Conservation (phyloP, 2,329 filamentous ascomycete species). For the Colletotrichum shisoi region DNA sequence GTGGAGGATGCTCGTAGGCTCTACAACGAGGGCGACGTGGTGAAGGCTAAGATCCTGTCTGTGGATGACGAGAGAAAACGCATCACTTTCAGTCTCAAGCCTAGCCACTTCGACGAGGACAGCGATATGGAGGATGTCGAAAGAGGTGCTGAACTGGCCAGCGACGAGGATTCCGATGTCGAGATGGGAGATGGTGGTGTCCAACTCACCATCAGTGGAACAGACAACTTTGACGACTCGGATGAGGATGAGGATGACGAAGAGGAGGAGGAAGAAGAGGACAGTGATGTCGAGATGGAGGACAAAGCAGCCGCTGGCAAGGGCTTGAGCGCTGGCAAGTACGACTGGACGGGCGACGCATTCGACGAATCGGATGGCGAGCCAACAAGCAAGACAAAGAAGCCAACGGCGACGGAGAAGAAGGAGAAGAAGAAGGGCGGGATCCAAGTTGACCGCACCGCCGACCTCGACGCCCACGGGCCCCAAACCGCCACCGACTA, state of each 20-base stretch:
- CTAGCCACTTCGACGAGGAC: constrained; percentile 80
- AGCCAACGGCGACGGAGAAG: constrained; percentile 47
- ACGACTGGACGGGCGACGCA: constrained; percentile 83
- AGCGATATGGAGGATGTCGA: constrained; percentile 60
- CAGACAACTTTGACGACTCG: constrained; percentile 50
- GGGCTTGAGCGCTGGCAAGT: constrained; percentile 68
- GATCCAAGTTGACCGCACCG: constrained; percentile 87
- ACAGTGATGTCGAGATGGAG: constrained; percentile 56
- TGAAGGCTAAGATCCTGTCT: constrained; percentile 88
- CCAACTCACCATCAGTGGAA: constrained; percentile 55
- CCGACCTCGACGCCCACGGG: constrained; percentile 86
- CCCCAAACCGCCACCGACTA: constrained; percentile 92
- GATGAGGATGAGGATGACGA: constrained; percentile 53
- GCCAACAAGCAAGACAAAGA: constrained; percentile 51
- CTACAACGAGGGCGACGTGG: constrained; percentile 88
- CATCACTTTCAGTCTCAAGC: constrained; percentile 90
- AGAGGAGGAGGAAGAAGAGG: constrained; percentile 52
- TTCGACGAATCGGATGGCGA: constrained; percentile 68
- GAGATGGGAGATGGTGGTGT: constrained; percentile 58
- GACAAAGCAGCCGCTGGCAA: constrained; percentile 46
- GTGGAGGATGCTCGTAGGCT: constrained; percentile 87
- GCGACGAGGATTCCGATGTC: constrained; percentile 56
- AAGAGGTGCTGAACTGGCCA: constrained; percentile 56
- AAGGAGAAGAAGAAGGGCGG: constrained; percentile 74
- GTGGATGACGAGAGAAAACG: constrained; percentile 77